Evolutionary conservation across 345 rosid species (phyloP).

Genomic region (Salix viminalis): DNA sequence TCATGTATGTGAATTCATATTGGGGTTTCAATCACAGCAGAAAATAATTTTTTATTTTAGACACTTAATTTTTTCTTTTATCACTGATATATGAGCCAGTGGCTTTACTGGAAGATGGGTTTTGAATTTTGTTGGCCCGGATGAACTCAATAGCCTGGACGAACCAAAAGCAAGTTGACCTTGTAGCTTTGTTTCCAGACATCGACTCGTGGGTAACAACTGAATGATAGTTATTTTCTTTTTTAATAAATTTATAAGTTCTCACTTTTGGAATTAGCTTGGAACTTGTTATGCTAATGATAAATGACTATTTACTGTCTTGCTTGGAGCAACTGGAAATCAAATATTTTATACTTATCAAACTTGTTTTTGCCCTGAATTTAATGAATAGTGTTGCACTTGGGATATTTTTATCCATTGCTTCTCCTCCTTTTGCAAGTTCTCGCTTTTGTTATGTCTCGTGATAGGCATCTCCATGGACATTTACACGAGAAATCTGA

Average conservation of each 20-base stretch:
- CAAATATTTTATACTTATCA: not conserved
- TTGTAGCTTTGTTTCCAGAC: not conserved
- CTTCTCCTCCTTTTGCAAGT: not conserved
- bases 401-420: not conserved
- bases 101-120: not conserved
- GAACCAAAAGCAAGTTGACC: not conserved
- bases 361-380: not conserved
- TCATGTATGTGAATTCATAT: not conserved
- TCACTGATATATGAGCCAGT: not conserved
- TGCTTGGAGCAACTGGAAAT: not conserved
- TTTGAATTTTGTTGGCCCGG: not conserved
- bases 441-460: not conserved
- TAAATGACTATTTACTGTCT: not conserved
- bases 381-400: not conserved
- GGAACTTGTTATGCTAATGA: not conserved
- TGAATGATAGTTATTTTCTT: no score
- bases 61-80: not conserved
- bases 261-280: not conserved
- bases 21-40: not conserved
- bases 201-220: not conserved
- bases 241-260: not conserved
- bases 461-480: not conserved
- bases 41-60: not conserved
- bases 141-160: not conserved
- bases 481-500: not conserved